Evolutionary conservation across 139 green algal genomes (phyloP).

Genomic region (Auxenochlorella pyrenoidosa): DNA sequence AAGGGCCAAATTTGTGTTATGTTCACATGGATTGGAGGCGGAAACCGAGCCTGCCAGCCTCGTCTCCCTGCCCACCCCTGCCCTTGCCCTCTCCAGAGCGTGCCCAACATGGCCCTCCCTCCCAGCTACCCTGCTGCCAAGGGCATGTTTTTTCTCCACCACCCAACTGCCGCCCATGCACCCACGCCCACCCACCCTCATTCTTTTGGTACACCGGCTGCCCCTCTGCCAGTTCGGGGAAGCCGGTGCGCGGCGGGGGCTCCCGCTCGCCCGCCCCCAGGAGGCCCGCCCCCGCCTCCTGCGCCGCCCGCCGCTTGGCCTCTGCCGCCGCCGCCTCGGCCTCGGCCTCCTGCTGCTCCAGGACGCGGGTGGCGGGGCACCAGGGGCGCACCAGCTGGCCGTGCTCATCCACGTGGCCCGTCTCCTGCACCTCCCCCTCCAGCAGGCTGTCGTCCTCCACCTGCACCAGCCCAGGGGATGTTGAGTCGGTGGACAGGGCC

Average conservation of each 20-base stretch:
- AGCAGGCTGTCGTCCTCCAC: slow-evolving; percentile 76
- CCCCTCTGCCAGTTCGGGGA: slow-evolving; percentile 58
- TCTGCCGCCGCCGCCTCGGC: slow-evolving; percentile 57
- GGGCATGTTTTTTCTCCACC: no score
- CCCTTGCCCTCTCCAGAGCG: no score
- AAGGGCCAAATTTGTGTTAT: no score
- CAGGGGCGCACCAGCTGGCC: slow-evolving; percentile 82
- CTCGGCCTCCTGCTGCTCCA: slow-evolving; percentile 83
- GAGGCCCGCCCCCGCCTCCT: background rate
- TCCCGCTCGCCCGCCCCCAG: background rate
- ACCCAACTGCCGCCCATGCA: background rate
- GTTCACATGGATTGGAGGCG: no score
- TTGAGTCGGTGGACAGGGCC: background rate
- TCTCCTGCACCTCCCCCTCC: slow-evolving; percentile 59
- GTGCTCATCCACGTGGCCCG: slow-evolving; percentile 62
- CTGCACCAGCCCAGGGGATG: background rate
- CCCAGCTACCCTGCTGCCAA: no score
- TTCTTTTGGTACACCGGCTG: slow-evolving; percentile 73
- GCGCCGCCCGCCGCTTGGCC: slow-evolving; percentile 35
- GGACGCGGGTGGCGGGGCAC: slow-evolving; percentile 80
- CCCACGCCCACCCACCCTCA: slow-evolving; percentile 52
- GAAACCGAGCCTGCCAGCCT: no score
- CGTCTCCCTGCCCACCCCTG: no score
- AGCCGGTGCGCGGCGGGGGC: slow-evolving; percentile 20
- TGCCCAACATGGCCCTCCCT: no score